Evolutionary conservation across 2,329 filamentous ascomycete genomes (phyloP).

Genomic region (Chalaropsis thielavioides): DNA sequence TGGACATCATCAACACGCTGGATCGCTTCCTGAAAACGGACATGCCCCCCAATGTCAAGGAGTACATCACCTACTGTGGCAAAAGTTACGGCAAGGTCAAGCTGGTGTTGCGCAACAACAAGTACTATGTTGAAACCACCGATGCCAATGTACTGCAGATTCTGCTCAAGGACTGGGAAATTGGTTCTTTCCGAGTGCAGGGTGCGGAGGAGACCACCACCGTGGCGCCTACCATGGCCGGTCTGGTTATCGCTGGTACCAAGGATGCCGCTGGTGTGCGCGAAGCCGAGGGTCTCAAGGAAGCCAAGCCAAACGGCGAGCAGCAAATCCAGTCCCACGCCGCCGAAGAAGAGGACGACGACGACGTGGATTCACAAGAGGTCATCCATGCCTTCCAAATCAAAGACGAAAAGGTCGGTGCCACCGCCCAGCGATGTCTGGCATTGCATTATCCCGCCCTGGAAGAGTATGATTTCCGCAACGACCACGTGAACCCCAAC

Average conservation of each 20-base stretch:
- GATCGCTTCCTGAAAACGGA: constrained; percentile 82
- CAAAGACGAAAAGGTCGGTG: constrained; percentile 63
- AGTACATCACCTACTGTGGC: constrained; percentile 67
- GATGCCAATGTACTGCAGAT: constrained; percentile 76
- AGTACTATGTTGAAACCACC: constrained; percentile 84
- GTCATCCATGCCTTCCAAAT: constrained; percentile 92
- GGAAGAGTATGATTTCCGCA: constrained; percentile 94
- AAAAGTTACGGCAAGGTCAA: constrained; percentile 92
- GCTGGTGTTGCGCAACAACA: constrained; percentile 84
- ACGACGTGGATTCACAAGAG: constrained; percentile 74
- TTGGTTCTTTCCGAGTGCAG: constrained; percentile 65
- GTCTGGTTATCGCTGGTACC: constrained; percentile 83
- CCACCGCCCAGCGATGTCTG: constrained; percentile 77
- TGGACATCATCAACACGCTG: constrained; percentile 79
- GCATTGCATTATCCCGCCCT: constrained; percentile 75
- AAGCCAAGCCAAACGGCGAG: constrained; percentile 3
- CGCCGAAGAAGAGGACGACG: constrained; percentile 54
- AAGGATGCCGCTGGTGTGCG: constrained; percentile 81
- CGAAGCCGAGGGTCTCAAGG: constrained; percentile 41
- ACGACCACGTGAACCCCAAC: constrained; percentile 77
- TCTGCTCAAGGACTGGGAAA: constrained; percentile 70
- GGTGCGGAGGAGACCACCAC: constrained; percentile 56
- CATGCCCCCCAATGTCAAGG: constrained; percentile 63
- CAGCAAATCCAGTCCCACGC: neutral
- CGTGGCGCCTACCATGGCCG: constrained; percentile 71